phyloP scores from a whole-genome alignment of 495 filamentous ascomycete species.

The Penicillium odoratum region DNA sequence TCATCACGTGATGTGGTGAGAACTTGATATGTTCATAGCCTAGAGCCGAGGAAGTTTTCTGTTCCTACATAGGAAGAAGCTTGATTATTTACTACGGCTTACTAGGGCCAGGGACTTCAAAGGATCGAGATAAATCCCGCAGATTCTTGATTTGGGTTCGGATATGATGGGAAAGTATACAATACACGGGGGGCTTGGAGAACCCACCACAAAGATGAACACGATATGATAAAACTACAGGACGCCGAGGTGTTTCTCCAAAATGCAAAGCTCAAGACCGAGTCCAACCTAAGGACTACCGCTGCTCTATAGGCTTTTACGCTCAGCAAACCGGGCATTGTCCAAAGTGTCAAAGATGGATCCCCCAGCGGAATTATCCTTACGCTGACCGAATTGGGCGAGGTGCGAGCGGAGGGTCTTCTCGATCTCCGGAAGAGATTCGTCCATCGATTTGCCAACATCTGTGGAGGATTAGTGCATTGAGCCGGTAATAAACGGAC shows the following conservation, averaged over 20 bases:
- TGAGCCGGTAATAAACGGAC: background rate
- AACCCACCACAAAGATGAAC: conserved; percentile 9
- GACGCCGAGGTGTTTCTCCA: conserved; percentile 23
- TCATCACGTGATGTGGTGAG: conserved; percentile 3
- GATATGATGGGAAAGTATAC: conserved; percentile 15
- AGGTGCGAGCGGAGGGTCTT: conserved; percentile 62
- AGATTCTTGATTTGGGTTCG: background rate
- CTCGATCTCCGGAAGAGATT: conserved; percentile 55
- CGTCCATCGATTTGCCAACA: conserved; percentile 66
- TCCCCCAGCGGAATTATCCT: conserved; percentile 31
- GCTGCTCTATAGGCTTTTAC: conserved; percentile 24
- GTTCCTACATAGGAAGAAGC: background rate
- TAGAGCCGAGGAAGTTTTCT: background rate
- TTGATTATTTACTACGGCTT: background rate
- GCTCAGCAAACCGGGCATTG: conserved; percentile 33
- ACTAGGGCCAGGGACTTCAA: background rate
- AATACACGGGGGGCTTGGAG: conserved; percentile 21
- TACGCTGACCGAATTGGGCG: conserved; percentile 60
- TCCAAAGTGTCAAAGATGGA: conserved; percentile 34
- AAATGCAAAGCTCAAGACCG: conserved; percentile 17
- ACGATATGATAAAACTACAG: conserved; percentile 22
- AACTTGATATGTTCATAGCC: background rate
- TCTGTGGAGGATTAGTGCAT: conserved; percentile 42
- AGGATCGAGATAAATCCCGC: background rate
- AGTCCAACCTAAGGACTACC: conserved; percentile 20